These are phyloP conservation scores for Aspergillus sp. DNA, from an alignment of 2,329 filamentous ascomycete genomes.

Conservation along the genomic window DNA sequence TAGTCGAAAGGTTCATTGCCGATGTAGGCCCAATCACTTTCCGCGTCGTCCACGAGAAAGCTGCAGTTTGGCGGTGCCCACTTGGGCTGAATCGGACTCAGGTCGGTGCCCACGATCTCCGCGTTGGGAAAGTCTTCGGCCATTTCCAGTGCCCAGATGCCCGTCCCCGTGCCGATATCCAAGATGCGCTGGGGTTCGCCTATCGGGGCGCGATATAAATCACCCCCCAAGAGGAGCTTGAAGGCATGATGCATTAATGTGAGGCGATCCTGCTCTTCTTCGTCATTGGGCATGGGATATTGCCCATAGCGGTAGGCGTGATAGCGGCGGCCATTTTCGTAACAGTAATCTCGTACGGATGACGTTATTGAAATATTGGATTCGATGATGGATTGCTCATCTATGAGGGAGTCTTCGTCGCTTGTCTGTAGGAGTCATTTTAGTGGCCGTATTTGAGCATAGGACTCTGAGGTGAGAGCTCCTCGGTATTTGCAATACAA, in stretches of 20 bases:
- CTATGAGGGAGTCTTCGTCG: constrained; percentile 38
- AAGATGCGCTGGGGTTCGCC: constrained; percentile 28
- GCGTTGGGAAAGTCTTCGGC: constrained; percentile 40
- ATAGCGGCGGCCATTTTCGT: constrained; percentile 48
- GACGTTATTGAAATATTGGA: constrained; percentile 46
- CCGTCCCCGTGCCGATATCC: constrained; percentile 38
- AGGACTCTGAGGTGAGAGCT: not conserved
- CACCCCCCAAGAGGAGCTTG: constrained; percentile 36
- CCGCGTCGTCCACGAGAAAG: constrained; percentile 51
- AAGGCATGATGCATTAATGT: constrained; percentile 45
- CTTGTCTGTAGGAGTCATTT: constrained; percentile 28
- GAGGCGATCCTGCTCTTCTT: constrained; percentile 47
- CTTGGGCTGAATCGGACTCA: constrained; percentile 38
- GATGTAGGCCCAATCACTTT: constrained; percentile 43
- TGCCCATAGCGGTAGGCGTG: constrained; percentile 46
- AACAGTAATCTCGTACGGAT: constrained; percentile 40
- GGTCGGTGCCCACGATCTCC: constrained; percentile 40
- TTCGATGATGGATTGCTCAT: constrained; percentile 36
- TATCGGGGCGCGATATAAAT: constrained; percentile 44
- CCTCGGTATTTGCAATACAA: too few relatives aligned
- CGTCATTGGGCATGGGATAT: constrained; percentile 48
- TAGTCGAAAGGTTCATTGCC: constrained; percentile 43
- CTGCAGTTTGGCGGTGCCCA: constrained; percentile 52
- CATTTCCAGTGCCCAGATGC: constrained; percentile 46
- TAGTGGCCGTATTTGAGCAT: not conserved